phyloP scores from a whole-genome alignment of 1,284 basidiomycete genomes.

The Leccinum subfulvum region DNA sequence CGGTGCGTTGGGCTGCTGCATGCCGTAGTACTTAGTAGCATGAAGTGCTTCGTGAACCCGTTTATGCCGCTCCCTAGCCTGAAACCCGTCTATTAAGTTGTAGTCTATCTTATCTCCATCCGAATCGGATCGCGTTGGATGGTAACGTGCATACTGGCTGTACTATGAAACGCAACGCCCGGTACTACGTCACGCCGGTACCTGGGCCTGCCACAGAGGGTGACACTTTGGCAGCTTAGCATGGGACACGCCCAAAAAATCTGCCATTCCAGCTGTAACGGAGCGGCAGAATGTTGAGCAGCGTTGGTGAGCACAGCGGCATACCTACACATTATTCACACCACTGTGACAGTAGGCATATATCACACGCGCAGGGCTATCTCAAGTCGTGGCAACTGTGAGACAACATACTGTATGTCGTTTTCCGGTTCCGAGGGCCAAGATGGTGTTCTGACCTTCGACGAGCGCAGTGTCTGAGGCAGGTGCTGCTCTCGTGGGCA shows the following conservation, averaged over 20 bases:
- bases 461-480: constrained; percentile 14
- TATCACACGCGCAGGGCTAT: constrained; percentile 6
- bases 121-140: neutral
- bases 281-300: constrained; percentile 3
- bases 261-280: neutral
- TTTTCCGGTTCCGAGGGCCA: constrained; percentile 29
- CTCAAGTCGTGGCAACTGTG: constrained; percentile 7
- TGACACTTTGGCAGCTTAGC: constrained; percentile 6
- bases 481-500: constrained; percentile 10
- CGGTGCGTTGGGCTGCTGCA: constrained; percentile 17
- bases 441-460: constrained; percentile 15
- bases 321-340: constrained; percentile 5
- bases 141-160: neutral
- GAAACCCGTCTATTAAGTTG: constrained; percentile 15
- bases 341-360: constrained; percentile 5
- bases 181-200: constrained; percentile 1
- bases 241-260: constrained; percentile 4
- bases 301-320: neutral
- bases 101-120: constrained; percentile 11
- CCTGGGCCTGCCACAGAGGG: constrained; percentile 1
- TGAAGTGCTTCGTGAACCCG: neutral
- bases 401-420: neutral
- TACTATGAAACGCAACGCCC: constrained; percentile 1
- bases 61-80: constrained; percentile 8
- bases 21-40: neutral